phyloP scores from a whole-genome alignment of 2,329 filamentous ascomycete species.

The Penicillium polonicum region DNA sequence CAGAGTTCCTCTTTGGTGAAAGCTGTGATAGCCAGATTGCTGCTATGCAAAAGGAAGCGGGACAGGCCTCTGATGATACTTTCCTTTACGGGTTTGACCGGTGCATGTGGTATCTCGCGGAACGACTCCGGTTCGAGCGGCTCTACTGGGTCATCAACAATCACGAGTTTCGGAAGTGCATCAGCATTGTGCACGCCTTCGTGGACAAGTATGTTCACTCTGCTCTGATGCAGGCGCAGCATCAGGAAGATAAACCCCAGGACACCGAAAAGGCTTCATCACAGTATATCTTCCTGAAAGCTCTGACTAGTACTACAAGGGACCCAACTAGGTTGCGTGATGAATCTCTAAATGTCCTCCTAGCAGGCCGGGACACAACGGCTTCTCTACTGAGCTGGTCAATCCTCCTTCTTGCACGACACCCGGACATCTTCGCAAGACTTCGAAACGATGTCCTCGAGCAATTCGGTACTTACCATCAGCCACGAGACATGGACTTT shows the following conservation, averaged over 20 bases:
- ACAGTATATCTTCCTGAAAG: slow-evolving; percentile 1
- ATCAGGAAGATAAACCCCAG: neutral
- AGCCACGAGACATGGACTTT: slow-evolving; percentile 12
- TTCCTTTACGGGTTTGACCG: slow-evolving; percentile 4
- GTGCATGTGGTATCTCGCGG: neutral
- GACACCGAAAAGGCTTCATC: neutral
- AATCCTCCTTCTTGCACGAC: slow-evolving; percentile 71
- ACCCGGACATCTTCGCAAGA: slow-evolving; percentile 63
- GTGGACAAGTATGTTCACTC: neutral
- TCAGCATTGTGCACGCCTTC: neutral
- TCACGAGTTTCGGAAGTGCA: slow-evolving; percentile 3
- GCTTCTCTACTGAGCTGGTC: slow-evolving; percentile 72
- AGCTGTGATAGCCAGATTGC: neutral
- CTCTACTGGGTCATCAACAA: neutral
- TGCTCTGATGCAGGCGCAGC: neutral
- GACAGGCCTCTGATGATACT: neutral
- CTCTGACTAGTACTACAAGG: neutral
- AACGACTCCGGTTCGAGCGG: slow-evolving; percentile 4
- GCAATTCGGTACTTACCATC: slow-evolving; percentile 53
- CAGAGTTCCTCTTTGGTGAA: slow-evolving; percentile 65
- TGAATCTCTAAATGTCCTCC: slow-evolving; percentile 71
- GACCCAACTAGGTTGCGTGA: slow-evolving; percentile 52
- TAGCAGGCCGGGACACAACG: slow-evolving; percentile 76
- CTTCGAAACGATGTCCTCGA: slow-evolving; percentile 68
- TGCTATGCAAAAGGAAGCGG: neutral